Percentiles rank a stretch among this genome's conserved stretches.
Conservation (phyloP, 169 alveolate genomes). For the Cyclospora cayetanensis region DNA sequence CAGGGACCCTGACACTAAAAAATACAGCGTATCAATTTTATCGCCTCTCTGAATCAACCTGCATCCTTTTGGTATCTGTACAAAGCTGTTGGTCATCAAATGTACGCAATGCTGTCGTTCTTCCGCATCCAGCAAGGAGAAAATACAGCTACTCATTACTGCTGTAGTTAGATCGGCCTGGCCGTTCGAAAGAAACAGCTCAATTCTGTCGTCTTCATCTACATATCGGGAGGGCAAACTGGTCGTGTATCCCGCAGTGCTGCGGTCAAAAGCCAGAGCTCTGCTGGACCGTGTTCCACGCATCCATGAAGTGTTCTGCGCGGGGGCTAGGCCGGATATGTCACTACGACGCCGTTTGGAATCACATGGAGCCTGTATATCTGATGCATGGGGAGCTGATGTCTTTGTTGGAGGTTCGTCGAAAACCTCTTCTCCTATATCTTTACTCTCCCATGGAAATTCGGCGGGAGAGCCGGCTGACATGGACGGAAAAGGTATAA, state of each 20-base stretch:
- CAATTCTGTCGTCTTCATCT: conserved; percentile 51
- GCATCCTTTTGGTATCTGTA: conserved; percentile 51
- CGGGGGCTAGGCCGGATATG: no score
- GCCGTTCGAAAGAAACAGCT: background rate
- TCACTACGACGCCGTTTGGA: conserved; percentile 59
- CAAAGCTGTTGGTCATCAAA: conserved; percentile 32
- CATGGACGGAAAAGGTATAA: conserved; percentile 21
- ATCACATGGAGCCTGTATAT: no score
- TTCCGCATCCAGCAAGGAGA: conserved; percentile 49
- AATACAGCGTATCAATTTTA: conserved; percentile 61
- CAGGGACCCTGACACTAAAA: conserved; percentile 46
- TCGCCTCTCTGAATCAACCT: conserved; percentile 46
- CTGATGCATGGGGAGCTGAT: no score
- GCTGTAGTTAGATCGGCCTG: conserved; percentile 43
- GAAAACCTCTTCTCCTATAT: no score
- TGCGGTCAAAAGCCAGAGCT: conserved; percentile 11
- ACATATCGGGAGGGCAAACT: background rate
- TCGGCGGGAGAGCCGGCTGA: conserved; percentile 47
- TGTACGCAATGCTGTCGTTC: conserved; percentile 51
- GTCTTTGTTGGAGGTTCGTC: no score
- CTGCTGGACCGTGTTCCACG: background rate
- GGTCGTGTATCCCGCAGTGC: background rate
- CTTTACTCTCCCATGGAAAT: background rate
- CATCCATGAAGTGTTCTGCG: no score
- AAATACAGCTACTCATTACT: conserved; percentile 56